These are phyloP conservation scores for Sphagnum magellanicum DNA, from an alignment of 228 moss, liverwort and hornwort species.

Conservation along the genomic window DNA sequence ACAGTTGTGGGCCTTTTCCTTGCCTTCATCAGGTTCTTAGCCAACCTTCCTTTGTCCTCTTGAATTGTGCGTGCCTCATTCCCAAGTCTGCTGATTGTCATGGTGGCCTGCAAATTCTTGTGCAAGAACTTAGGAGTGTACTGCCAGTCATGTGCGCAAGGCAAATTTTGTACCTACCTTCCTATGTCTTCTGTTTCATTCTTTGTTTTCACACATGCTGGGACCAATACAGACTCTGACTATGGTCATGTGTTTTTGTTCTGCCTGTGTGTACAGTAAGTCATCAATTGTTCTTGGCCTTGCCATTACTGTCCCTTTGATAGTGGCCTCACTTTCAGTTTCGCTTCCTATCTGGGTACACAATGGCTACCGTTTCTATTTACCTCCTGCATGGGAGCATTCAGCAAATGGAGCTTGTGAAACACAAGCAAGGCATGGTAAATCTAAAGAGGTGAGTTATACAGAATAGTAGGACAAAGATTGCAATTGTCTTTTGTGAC, in stretches of 20 bases:
- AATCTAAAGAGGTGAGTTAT: conserved; percentile 68
- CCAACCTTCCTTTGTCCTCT: no score
- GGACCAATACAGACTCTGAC: no score
- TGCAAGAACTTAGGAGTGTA: no score
- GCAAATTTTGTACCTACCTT: no score
- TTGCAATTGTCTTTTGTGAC: no score
- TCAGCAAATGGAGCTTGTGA: conserved; percentile 53
- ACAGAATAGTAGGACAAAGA: not conserved
- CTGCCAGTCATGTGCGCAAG: no score
- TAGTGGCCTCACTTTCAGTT: conserved; percentile 75
- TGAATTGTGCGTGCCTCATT: no score
- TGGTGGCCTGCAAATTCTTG: no score
- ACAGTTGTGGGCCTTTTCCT: conserved; percentile 87
- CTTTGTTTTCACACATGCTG: no score
- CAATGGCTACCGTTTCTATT: conserved; percentile 90
- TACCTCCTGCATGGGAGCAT: conserved; percentile 53
- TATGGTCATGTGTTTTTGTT: no score
- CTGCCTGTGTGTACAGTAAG: conserved; percentile 45
- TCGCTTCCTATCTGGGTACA: conserved; percentile 87
- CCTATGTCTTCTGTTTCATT: no score
- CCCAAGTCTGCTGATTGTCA: no score
- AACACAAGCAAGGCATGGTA: conserved; percentile 58
- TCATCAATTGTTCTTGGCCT: conserved; percentile 94
- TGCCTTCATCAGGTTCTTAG: conserved; percentile 77
- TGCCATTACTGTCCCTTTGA: conserved; percentile 76